Evolutionary conservation across 2,329 filamentous ascomycete species (phyloP), one percentile per base, ranked within the genome.

Genomic region (Trematosphaeria pertusa): DNA sequence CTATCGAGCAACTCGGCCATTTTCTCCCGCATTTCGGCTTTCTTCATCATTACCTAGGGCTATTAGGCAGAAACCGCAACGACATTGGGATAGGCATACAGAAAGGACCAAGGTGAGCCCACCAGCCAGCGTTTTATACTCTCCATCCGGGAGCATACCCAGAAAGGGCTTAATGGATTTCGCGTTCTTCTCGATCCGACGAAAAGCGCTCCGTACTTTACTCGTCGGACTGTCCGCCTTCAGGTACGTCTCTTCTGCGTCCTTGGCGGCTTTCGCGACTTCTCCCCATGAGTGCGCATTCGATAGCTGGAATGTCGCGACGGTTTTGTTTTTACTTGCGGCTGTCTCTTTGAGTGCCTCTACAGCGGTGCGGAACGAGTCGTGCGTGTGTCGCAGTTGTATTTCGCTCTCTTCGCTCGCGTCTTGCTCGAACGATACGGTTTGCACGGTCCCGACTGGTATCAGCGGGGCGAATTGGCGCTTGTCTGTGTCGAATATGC

Each of bases 101-200:
- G 30, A 37, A 6, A 48, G 24, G 8, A 48, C 28, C n/a, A 48
- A 17, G 5, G 37, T 48, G 5, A 48, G 37, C 10, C 37, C 45
- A 7, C 38, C 45, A 24, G 37, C 42, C 7, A 48, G 24, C 9
- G 38, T 37, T 24, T 48, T 48, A 26, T 48, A 48, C 11, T 24
- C 33, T 14, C 45, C 38, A 33, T 48, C 45, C 20, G 33, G 38
- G 17, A 48, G 39, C 11, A 43, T 15, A 4, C 35, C 33, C 11
- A 48, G 11, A 15, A 48, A 43, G 7, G 38, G 14, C 36, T 48
- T 12, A 9, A 48, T 43, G 12, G 45, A 48, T 22, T 33, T 48
- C 28, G 15, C 32, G 15, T 48, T 32, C 10, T 48, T 34, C 12
- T 34, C 33, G 12, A 48, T 26, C 30, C 38, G 43, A 19, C 45